Base-by-base conservation (phyloP, 345 rosid species). In the Eucalyptus pauciflora region DNA sequence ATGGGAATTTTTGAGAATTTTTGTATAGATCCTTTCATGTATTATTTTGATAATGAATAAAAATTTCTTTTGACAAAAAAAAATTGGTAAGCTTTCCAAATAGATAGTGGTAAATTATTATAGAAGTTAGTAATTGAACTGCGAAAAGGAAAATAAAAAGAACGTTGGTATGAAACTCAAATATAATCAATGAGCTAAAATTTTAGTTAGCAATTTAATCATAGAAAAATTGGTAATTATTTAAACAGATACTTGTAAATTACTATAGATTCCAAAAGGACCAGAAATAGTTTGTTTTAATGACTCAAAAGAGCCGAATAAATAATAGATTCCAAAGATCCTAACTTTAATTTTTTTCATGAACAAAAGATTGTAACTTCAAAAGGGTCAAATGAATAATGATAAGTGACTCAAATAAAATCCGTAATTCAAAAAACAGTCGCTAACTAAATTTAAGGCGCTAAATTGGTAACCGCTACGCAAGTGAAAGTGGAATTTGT, bases 211-310 rank as follows among this genome's bases (percentile, higher is more conserved):
- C 37, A 33, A 15, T 64, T n/a, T 64, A 64, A 67, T n/a, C 20
- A 4, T 33, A 67, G 17, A 67, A 67, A 67, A 15, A 8, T n/a
- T n/a, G 41, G 18, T 67, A 15, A n/a, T 31, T 8, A 33, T 8
- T 69, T 24, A 69, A 16, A 69, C 4, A 4, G 10, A 69, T 17
- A 3, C 56, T 3, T 51, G 56, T 51, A 51, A 51, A 51, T 51
- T 52, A 52, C 20, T 10, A 33, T 6, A 6, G 14, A 76, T 37
- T 71, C 22, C 7, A 2, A 71, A 71, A 27, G 3, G 46, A 71
- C 5, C 3, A 2, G 27, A 5, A 18, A 71, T 20, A 20, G 0
- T 20, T 17, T 2, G 4, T 76, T 20, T 5, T 10, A 37, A 11
- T 18, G 12, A 20, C 7, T 37, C 7, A 37, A 52, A 52, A 51